Conservation (phyloP, 371 early-diverging fungal species). For the Lichtheimia ramosa region DNA sequence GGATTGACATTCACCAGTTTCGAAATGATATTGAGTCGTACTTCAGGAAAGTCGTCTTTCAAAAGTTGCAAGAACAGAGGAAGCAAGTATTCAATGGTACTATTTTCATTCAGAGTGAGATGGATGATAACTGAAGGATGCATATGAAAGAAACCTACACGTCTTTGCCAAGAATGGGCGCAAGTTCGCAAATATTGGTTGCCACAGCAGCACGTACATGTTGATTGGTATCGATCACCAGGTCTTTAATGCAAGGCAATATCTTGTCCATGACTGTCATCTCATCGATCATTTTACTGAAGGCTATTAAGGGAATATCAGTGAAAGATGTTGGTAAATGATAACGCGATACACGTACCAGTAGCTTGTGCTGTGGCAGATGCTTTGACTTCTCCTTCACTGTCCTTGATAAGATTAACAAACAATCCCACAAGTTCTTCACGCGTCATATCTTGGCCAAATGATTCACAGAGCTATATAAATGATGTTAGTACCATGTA, state of each 20-base stretch:
- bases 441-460: conserved; percentile 34
- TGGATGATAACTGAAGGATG: neutral
- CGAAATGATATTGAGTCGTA: conserved; percentile 96
- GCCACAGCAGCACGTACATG: conserved; percentile 96
- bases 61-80: conserved; percentile 93
- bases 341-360: conserved; percentile 41
- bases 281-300: conserved; percentile 78
- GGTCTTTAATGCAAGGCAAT: conserved; percentile 88
- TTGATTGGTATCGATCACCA: conserved; percentile 93
- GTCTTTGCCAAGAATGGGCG: conserved; percentile 93
- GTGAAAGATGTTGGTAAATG: neutral
- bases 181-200: conserved; percentile 91
- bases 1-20: conserved; percentile 93
- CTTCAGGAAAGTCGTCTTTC: conserved; percentile 97
- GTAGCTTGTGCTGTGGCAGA: conserved; percentile 84
- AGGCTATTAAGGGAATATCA: conserved; percentile 25
- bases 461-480: conserved; percentile 32
- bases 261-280: conserved; percentile 80
- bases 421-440: conserved; percentile 40
- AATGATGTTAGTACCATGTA: neutral
- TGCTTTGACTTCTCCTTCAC: conserved; percentile 96
- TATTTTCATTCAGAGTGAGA: conserved; percentile 12
- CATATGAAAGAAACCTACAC: conserved; percentile 46
- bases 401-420: conserved; percentile 87
- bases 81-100: conserved; percentile 92